A percentile compares a stretch with the other conserved stretches of the same genome.
phyloP scores from a whole-genome alignment of 2,329 filamentous ascomycete genomes.

The Thelonectria blattea region DNA sequence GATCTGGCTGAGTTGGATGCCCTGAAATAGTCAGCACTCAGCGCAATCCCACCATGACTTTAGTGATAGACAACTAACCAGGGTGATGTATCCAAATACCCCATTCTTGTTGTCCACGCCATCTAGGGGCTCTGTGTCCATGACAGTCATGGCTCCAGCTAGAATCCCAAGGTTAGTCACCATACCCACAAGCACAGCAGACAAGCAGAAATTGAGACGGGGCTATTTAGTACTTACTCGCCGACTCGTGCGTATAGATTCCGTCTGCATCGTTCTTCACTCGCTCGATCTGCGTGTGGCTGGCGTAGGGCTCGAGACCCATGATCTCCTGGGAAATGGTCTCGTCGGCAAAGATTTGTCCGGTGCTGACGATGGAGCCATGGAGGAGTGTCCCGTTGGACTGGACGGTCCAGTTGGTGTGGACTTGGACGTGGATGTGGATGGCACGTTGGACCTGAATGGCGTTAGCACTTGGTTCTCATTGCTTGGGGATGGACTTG shows the following conservation, averaged over 20 bases:
- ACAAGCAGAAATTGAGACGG: not conserved
- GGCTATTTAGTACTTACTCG: not conserved
- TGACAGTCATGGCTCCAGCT: slow-evolving; percentile 5
- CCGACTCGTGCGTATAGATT: slow-evolving; percentile 4
- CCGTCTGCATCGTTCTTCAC: slow-evolving; percentile 6
- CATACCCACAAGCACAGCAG: not conserved
- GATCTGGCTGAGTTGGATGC: not conserved
- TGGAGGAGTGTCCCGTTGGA: slow-evolving; percentile 4
- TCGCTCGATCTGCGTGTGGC: slow-evolving; percentile 17
- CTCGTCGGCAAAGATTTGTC: slow-evolving; percentile 1
- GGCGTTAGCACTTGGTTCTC: not conserved
- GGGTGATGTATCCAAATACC: slow-evolving; percentile 15
- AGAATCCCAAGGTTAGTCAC: not conserved
- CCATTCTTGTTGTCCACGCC: slow-evolving; percentile 7
- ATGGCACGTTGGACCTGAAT: slow-evolving; percentile 3
- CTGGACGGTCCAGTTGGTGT: slow-evolving; percentile 4
- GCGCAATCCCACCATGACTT: not conserved
- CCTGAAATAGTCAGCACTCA: not conserved
- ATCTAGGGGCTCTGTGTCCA: slow-evolving; percentile 9
- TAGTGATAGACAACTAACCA: not conserved
- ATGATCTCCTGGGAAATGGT: not conserved
- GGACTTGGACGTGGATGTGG: slow-evolving; percentile 6
- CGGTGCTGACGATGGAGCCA: slow-evolving; percentile 1
- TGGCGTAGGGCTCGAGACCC: not conserved
- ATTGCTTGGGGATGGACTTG: not conserved